phyloP scores from a whole-genome alignment of 192 early-diverging fungal genomes.

The Linnemannia exigua region DNA sequence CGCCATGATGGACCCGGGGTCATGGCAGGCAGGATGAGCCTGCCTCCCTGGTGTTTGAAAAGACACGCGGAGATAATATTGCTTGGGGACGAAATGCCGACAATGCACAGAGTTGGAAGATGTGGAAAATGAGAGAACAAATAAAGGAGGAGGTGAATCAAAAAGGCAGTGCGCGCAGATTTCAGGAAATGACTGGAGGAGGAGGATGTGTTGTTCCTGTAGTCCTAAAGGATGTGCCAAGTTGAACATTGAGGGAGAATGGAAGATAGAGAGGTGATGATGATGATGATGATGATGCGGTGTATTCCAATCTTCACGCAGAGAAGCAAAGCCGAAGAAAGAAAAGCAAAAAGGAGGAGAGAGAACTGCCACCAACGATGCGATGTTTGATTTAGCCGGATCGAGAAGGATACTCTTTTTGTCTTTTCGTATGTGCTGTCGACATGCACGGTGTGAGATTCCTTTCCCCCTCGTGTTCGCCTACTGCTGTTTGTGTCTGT shows the following conservation, averaged over 20 bases:
- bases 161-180: too few species aligned
- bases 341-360: background rate
- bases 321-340: background rate
- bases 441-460: too few species aligned
- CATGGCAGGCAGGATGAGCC: too few species aligned
- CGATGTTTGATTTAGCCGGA: too few species aligned
- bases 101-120: background rate
- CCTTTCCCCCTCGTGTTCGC: too few species aligned
- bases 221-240: too few species aligned
- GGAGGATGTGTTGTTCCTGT: too few species aligned
- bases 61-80: slow-evolving; percentile 11
- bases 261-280: background rate
- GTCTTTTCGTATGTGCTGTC: too few species aligned
- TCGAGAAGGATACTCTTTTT: too few species aligned
- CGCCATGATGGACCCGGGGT: too few species aligned
- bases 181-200: too few species aligned
- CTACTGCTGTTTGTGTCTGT: too few species aligned
- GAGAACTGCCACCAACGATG: background rate
- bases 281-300: background rate
- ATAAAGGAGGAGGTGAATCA: background rate
- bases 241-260: background rate
- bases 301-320: background rate
- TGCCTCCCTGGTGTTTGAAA: background rate
- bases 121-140: background rate
- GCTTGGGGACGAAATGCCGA: background rate